These are phyloP conservation scores for Arthrobotrys conoides DNA, from an alignment of 2,329 filamentous ascomycete genomes.

Conservation along the genomic window DNA sequence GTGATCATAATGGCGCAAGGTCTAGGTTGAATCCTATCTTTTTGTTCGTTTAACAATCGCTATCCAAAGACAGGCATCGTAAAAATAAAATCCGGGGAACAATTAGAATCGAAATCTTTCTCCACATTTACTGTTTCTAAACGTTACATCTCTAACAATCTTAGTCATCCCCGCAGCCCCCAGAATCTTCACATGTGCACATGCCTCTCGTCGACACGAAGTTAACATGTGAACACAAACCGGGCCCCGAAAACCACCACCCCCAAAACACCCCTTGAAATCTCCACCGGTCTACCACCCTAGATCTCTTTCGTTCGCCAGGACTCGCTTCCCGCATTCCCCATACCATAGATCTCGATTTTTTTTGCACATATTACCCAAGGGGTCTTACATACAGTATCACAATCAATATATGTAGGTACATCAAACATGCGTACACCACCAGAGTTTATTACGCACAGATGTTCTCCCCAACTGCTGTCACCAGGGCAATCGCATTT, in stretches of 20 bases:
- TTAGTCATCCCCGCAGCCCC: constrained; percentile 33
- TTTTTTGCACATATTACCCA: constrained; percentile 3
- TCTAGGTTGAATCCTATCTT: constrained; percentile 1
- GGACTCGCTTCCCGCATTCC: constrained; percentile 28
- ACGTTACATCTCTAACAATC: constrained; percentile 26
- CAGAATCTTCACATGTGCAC: constrained; percentile 48
- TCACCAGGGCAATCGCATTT: constrained; percentile 16
- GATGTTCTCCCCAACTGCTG: not conserved
- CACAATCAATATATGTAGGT: constrained; percentile 31
- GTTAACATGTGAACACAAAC: constrained; percentile 33
- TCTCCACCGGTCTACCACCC: constrained; percentile 1
- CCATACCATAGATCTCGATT: constrained; percentile 34
- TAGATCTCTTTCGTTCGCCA: constrained; percentile 5
- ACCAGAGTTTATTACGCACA: constrained; percentile 2
- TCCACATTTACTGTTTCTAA: constrained; percentile 24
- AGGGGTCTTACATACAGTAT: constrained; percentile 34
- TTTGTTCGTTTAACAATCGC: constrained; percentile 11
- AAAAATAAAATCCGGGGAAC: constrained; percentile 11
- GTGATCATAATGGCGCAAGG: constrained; percentile 11
- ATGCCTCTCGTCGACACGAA: not conserved
- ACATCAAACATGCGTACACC: constrained; percentile 20
- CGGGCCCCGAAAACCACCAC: not conserved
- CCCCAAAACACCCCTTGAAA: constrained; percentile 36
- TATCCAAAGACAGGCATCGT: not conserved
- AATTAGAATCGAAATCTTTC: constrained; percentile 10